Evolutionary conservation across 2,329 filamentous ascomycete species (phyloP), one percentile per base, ranked within the genome.

Genomic region (Microsporum audouinii): DNA sequence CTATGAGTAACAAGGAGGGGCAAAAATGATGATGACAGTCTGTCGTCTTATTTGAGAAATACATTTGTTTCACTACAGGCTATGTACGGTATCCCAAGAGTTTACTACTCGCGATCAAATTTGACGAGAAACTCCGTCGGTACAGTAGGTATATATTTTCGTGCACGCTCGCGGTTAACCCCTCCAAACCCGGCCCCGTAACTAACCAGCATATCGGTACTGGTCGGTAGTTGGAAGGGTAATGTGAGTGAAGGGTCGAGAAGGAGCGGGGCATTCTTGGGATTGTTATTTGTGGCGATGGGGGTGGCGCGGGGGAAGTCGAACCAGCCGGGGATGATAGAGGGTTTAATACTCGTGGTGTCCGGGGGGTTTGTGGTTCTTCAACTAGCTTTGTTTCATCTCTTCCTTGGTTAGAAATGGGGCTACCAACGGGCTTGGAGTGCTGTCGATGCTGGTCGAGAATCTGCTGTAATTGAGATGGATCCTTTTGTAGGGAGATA

Each of bases 161-260:
- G 82, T 73, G 95, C 94, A 61, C 91, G 82, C 75, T 97, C 94
- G 64, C 88, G 83, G 76, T 99, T 96, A 55, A 94, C 79, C 0
- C 94, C 94, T 3, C 94, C 94, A 69, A 97, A 94, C 0, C 94
- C 94, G 10, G 94, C 91, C 0, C 94, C 94, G 69, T 95, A 99
- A 66, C 87, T 92, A 56, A 99, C 84, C 56, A 97, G 81, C 94
- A 99, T 99, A 73, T 99, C 94, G 31, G 91, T 97, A 61, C 90
- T 94, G 1, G 92, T 96, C 1, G 94, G 94, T 33, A 99, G 79
- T n/a, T 88, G 88, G 72, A 99, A 99, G 0, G 94, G 94, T 31
- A 99, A 81, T 82, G 96, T 95, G 63, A 96, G 79, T 1, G 91
- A 88, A 2, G 92, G 90, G 69, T 97, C 91, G 59, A 97, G 76